phyloP scores from a whole-genome alignment of 345 rosid species.

The Psidium friedrichsthalianum region DNA sequence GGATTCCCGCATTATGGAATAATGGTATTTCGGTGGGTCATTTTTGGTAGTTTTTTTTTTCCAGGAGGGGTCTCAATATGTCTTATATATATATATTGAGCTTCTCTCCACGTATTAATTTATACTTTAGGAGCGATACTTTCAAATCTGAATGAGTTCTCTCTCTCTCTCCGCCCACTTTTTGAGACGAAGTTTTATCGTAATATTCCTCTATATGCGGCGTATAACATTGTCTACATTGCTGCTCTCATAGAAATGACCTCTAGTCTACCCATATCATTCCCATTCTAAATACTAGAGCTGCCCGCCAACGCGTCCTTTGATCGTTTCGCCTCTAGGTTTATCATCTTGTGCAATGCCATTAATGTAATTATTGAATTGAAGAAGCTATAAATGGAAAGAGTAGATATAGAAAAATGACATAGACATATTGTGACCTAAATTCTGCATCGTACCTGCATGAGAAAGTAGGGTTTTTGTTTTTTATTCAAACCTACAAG shows the following conservation, averaged over 20 bases:
- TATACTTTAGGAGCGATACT: not conserved
- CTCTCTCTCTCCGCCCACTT: not conserved
- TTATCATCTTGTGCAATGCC: not conserved
- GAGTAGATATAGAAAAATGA: not conserved
- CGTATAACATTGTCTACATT: not conserved
- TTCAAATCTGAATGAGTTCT: not conserved
- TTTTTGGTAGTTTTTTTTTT: not conserved
- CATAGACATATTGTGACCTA: not conserved
- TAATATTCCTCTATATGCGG: not conserved
- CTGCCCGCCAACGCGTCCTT: not conserved
- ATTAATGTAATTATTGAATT: not conserved
- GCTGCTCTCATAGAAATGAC: not conserved
- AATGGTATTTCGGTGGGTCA: not conserved
- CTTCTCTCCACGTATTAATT: not conserved
- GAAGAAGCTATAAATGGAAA: not conserved
- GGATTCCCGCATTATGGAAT: not conserved
- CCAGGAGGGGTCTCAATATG: not conserved
- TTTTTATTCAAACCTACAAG: not conserved
- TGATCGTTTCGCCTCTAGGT: not conserved
- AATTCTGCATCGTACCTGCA: not conserved
- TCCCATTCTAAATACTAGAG: not conserved
- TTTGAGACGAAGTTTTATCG: not conserved
- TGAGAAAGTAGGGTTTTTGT: not conserved
- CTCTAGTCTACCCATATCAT: not conserved
- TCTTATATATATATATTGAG: not conserved